Conservation (phyloP, 768 basidiomycete genomes). For the Lactarius psammicola region DNA sequence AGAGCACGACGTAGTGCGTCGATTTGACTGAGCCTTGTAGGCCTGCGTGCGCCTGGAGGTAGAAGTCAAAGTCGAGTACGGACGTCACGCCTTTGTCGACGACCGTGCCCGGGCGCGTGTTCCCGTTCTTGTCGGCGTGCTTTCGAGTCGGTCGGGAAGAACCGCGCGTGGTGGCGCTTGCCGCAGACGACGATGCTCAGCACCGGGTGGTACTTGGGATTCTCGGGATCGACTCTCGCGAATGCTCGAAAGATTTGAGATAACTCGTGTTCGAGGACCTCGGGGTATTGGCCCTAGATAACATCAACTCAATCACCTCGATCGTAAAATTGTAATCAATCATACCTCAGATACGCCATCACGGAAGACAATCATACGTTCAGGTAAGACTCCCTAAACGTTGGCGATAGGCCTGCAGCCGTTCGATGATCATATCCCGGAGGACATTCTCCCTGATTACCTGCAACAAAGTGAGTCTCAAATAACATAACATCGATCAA, state of each 20-base stretch:
- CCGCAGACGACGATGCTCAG: conserved; percentile 80
- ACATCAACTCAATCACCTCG: background rate
- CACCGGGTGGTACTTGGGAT: conserved; percentile 54
- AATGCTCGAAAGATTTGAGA: conserved; percentile 62
- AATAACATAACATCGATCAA: too few species aligned
- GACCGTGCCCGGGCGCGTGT: conserved; percentile 76
- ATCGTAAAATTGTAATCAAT: conserved; percentile 3
- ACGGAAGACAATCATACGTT: conserved; percentile 71
- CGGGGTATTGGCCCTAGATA: conserved; percentile 66
- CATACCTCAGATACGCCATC: conserved; percentile 81
- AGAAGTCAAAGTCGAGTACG: conserved; percentile 37
- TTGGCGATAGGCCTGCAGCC: conserved; percentile 55
- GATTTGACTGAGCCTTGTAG: conserved; percentile 70
- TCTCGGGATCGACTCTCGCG: conserved; percentile 45
- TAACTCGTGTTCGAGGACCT: conserved; percentile 58
- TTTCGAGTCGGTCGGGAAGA: conserved; percentile 54
- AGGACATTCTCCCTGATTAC: conserved; percentile 61
- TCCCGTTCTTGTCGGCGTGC: conserved; percentile 62
- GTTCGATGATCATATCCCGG: conserved; percentile 65
- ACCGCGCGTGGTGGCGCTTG: conserved; percentile 63
- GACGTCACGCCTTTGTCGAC: conserved; percentile 75
- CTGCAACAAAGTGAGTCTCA: conserved; percentile 38
- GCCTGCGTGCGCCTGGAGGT: conserved; percentile 64
- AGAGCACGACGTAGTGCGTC: conserved; percentile 77
- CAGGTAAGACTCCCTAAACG: conserved; percentile 53